Evolutionary conservation across 169 alveolate species (phyloP).

Genomic region (Cardiosporidium cionae): DNA sequence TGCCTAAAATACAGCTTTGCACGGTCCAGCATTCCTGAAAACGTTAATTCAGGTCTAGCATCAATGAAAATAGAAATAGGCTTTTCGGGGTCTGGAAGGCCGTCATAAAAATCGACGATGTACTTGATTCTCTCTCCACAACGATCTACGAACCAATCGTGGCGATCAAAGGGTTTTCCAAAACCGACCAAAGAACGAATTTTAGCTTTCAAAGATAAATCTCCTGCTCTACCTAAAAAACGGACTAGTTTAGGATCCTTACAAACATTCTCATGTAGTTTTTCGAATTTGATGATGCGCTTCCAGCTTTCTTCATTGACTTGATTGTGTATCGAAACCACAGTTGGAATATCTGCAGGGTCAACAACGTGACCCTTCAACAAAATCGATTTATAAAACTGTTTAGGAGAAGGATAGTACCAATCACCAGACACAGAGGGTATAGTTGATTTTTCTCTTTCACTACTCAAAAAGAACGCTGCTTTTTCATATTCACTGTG

Average conservation of each 20-base stretch:
- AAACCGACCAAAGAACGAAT: neutral
- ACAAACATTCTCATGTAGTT: conserved; percentile 7
- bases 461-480: neutral
- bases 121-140: conserved; percentile 24
- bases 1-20: neutral
- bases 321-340: conserved; percentile 25
- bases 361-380: conserved; percentile 15
- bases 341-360: conserved; percentile 8
- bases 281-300: neutral
- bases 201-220: neutral
- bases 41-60: conserved; percentile 16
- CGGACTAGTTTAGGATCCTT: conserved; percentile 17
- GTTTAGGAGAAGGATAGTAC: conserved; percentile 27
- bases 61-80: conserved; percentile 16
- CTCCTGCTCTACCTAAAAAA: conserved; percentile 18
- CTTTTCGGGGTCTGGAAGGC: conserved; percentile 16
- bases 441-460: conserved; percentile 9
- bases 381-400: conserved; percentile 13
- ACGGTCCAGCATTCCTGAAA: neutral
- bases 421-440: conserved; percentile 23
- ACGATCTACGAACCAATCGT: conserved; percentile 33
- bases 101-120: conserved; percentile 69
- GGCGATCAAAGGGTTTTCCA: conserved; percentile 22
- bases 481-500: too few relatives aligned
- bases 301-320: conserved; percentile 21